Percentiles rank a stretch among this genome's conserved stretches.
phyloP scores from a whole-genome alignment of 257 asterid species.

The Fraxinus excelsior region DNA sequence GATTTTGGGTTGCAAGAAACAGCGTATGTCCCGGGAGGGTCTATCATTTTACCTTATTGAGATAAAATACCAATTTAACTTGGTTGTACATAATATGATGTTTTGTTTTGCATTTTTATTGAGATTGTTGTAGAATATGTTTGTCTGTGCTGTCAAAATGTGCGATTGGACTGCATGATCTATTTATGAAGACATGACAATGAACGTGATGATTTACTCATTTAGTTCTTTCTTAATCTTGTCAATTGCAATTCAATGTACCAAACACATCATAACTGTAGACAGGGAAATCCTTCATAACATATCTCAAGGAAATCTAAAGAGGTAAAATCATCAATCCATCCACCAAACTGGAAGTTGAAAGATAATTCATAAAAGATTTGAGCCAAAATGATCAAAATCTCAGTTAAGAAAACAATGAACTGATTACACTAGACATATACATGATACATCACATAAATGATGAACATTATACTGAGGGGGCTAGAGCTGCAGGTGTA shows the following conservation, averaged over 20 bases:
- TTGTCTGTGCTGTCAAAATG: no score
- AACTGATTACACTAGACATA: background rate
- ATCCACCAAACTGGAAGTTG: background rate
- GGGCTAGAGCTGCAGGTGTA: conserved; percentile 50
- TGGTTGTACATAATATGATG: no score
- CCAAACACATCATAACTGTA: background rate
- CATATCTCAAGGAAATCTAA: background rate
- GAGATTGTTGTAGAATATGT: no score
- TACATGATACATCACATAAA: background rate
- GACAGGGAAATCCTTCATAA: no score
- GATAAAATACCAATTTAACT: no score
- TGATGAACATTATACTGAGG: conserved; percentile 21
- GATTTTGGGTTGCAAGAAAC: no score
- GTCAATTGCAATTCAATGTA: background rate
- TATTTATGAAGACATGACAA: no score
- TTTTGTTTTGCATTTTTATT: no score
- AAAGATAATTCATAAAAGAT: background rate
- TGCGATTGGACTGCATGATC: no score
- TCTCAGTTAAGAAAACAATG: background rate
- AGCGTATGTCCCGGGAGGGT: no score
- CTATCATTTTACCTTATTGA: no score
- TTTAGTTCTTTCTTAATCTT: background rate
- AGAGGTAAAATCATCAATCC: background rate
- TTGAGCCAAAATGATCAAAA: background rate
- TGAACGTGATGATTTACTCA: background rate